phyloP scores from a whole-genome alignment of 768 basidiomycete genomes.

The Auriscalpium vulgare region DNA sequence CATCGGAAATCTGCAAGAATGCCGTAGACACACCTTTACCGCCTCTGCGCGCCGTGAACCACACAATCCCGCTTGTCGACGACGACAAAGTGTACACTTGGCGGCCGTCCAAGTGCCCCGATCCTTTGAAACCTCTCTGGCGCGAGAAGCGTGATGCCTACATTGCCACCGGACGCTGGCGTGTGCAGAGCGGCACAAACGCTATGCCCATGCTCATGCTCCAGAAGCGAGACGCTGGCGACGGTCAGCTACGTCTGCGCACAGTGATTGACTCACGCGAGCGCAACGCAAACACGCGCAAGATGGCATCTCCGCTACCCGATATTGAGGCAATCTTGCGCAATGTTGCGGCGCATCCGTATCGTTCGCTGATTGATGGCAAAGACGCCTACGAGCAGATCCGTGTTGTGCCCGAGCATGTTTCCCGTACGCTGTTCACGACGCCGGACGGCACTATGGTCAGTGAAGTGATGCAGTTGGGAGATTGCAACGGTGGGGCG shows the following conservation, averaged over 20 bases:
- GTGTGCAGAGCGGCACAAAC: constrained; percentile 19
- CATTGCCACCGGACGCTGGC: constrained; percentile 24
- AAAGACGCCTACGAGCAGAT: too few relatives aligned
- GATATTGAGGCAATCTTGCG: constrained; percentile 22
- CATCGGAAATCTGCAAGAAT: constrained; percentile 11
- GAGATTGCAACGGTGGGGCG: too few relatives aligned
- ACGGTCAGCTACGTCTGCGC: constrained; percentile 14
- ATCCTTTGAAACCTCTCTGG: constrained; percentile 21
- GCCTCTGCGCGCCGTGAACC: constrained; percentile 26
- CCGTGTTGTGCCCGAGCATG: too few relatives aligned
- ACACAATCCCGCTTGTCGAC: constrained; percentile 29
- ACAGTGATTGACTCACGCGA: constrained; percentile 21
- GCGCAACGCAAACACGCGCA: constrained; percentile 25
- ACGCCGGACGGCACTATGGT: too few relatives aligned
- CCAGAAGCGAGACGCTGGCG: constrained; percentile 19
- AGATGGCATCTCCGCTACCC: constrained; percentile 20
- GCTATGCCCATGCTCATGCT: constrained; percentile 28
- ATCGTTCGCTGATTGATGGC: constrained; percentile 21
- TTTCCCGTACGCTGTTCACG: too few relatives aligned
- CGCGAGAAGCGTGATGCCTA: constrained; percentile 23
- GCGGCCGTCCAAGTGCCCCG: constrained; percentile 29
- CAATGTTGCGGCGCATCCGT: constrained; percentile 13
- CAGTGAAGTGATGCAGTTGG: too few relatives aligned
- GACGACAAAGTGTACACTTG: constrained; percentile 25
- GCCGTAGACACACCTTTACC: constrained; percentile 18